Evolutionary conservation across 2,329 filamentous ascomycete genomes (phyloP).

Genomic region (Neospermospora avenae): DNA sequence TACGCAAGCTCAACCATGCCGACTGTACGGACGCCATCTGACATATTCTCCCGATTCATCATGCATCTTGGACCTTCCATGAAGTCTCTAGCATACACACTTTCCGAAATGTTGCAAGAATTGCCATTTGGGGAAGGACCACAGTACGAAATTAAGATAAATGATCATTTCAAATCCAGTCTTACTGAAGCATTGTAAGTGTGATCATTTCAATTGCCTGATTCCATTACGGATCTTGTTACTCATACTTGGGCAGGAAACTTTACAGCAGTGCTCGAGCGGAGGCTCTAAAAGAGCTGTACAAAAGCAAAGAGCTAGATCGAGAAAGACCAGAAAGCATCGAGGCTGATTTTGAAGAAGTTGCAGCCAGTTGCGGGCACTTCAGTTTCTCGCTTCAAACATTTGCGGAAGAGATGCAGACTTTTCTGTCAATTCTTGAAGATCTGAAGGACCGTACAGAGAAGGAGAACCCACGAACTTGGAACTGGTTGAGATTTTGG

Average conservation of each 20-base stretch:
- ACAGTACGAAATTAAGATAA: conserved; percentile 67
- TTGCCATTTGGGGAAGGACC: conserved; percentile 73
- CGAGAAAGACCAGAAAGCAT: conserved; percentile 67
- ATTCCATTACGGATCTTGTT: neutral
- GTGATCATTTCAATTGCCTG: neutral
- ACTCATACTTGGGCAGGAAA: conserved; percentile 34
- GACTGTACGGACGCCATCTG: conserved; percentile 60
- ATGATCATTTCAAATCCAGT: conserved; percentile 76
- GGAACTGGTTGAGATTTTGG: conserved; percentile 90
- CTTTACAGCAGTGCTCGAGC: conserved; percentile 75
- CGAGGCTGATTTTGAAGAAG: conserved; percentile 93
- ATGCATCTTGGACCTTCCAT: conserved; percentile 85
- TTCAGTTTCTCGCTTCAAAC: conserved; percentile 91
- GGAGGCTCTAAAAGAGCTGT: conserved; percentile 74
- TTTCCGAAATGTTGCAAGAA: conserved; percentile 85
- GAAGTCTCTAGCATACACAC: conserved; percentile 89
- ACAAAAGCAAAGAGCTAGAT: conserved; percentile 72
- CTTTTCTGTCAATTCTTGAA: conserved; percentile 79
- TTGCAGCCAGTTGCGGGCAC: conserved; percentile 94
- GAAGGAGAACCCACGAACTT: conserved; percentile 59
- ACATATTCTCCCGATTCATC: conserved; percentile 93
- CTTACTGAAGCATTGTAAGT: conserved; percentile 68
- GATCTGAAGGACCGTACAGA: conserved; percentile 74
- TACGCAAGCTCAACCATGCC: conserved; percentile 31
- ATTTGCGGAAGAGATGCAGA: conserved; percentile 85